Conservation (phyloP, 2,329 filamentous ascomycete genomes). For the Plectosphaerella cucumerina region DNA sequence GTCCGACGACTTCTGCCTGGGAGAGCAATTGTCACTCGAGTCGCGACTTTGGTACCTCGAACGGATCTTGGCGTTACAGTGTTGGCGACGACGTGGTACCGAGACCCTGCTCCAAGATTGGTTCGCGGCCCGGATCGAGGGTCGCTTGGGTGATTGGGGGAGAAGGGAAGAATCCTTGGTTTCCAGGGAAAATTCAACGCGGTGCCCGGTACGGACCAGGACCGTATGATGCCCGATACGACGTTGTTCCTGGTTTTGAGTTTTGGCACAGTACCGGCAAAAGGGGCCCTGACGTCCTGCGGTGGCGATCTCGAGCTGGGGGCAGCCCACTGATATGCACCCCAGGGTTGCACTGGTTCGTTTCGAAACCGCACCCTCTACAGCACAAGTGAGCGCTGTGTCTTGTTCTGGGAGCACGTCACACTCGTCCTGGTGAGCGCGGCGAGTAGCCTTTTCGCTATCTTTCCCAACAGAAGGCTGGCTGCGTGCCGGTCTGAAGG, state of each 20-base stretch:
- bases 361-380: neutral
- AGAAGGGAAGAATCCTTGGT: neutral
- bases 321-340: neutral
- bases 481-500: too few relatives aligned
- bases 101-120: neutral
- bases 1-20: neutral
- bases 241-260: neutral
- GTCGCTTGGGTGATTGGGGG: neutral
- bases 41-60: too few relatives aligned
- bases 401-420: too few relatives aligned
- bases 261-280: neutral
- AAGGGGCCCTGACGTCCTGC: neutral
- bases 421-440: too few relatives aligned
- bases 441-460: too few relatives aligned
- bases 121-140: neutral
- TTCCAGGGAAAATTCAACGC: neutral
- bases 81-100: too few relatives aligned
- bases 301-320: neutral
- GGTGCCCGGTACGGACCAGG: neutral
- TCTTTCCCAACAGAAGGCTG: too few relatives aligned
- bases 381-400: too few relatives aligned
- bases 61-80: too few relatives aligned
- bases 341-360: neutral
- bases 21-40: neutral
- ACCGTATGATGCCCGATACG: neutral